Evolutionary conservation across 495 filamentous ascomycete genomes (phyloP), one percentile per base, ranked within the genome.

Genomic region (Hypoxylon subgilvum): DNA sequence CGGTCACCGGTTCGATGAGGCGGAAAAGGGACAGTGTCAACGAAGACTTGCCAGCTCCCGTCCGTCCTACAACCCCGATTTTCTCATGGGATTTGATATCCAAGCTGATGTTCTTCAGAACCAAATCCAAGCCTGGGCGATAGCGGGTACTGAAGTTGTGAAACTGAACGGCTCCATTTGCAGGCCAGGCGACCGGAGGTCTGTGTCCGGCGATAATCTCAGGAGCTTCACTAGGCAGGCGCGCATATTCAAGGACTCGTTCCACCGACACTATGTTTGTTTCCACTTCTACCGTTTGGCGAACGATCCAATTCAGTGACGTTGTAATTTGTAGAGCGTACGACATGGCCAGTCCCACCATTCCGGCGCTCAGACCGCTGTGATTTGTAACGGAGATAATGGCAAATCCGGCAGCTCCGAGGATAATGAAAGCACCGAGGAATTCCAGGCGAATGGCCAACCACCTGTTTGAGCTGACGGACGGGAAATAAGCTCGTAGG

Each of bases 231-330:
- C 90, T 94, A 22, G 94, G 94, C 57, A 97, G 83, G 57, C 83
- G 83, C 50, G 94, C 90, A 72, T 99, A 99, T 74, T 99, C 95
- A 52, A 97, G 86, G 34, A 97, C 91, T 55, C 95, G 88, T 82
- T 99, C 95, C 47, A 99, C 95, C 8, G 95, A 96, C 51, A 99
- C 93, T 57, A 97, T 97, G 74, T 99, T 99, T 30, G 94, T 97
- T 79, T 99, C 95, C 23, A 97, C 95, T 74, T 99, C 95, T 12
- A 99, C 95, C 3, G 94, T 96, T 76, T 99, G 95, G 47, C 95
- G 88, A 38, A 99, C 95, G 65, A 99, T 97, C 94, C 94, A 99
- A 77, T 99, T 99, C 57, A 99, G 79, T n/a, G 92, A 95, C 67
- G 91, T 88, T 14, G 95, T 99, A 68, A 97, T 97, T 76, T 96